phyloP scores from a whole-genome alignment of 2,329 filamentous ascomycete species.

The Alternaria sp. region DNA sequence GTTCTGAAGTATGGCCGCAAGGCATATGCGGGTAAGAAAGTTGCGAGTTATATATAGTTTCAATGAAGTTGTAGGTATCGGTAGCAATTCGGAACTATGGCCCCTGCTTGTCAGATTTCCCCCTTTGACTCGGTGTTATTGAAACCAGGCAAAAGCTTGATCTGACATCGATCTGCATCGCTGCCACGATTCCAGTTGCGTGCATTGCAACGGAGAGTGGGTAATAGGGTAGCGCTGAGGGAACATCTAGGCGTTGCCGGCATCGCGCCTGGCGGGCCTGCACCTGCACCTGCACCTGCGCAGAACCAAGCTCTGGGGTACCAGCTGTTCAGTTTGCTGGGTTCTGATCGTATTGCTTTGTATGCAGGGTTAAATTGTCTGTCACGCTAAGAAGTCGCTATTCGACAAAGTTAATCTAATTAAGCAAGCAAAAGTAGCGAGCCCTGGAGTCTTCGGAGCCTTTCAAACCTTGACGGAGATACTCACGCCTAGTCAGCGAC shows the following conservation, averaged over 20 bases:
- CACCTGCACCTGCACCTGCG: neutral
- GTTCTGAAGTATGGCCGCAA: no score
- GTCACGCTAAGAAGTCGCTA: neutral
- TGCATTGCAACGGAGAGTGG: constrained; percentile 9
- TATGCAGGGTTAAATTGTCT: neutral
- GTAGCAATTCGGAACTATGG: no score
- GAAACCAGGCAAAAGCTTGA: constrained; percentile 7
- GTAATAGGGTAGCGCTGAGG: constrained; percentile 5
- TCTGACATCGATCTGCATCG: constrained; percentile 5
- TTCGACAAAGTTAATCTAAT: constrained; percentile 4
- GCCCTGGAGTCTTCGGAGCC: neutral
- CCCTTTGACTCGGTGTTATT: no score
- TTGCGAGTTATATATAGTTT: no score
- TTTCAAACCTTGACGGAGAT: neutral
- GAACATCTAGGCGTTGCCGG: constrained; percentile 6
- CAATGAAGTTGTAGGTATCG: no score
- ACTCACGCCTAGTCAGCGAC: neutral
- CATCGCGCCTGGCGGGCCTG: neutral
- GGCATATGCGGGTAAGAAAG: no score
- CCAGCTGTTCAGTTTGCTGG: neutral
- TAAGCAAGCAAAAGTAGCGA: constrained; percentile 1
- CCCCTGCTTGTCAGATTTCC: no score
- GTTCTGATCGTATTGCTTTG: constrained; percentile 2
- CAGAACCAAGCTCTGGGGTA: constrained; percentile 1
- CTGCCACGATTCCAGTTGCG: neutral